Evolutionary conservation across 768 basidiomycete species (phyloP).

Genomic region (Mycena olivaceomarginata): DNA sequence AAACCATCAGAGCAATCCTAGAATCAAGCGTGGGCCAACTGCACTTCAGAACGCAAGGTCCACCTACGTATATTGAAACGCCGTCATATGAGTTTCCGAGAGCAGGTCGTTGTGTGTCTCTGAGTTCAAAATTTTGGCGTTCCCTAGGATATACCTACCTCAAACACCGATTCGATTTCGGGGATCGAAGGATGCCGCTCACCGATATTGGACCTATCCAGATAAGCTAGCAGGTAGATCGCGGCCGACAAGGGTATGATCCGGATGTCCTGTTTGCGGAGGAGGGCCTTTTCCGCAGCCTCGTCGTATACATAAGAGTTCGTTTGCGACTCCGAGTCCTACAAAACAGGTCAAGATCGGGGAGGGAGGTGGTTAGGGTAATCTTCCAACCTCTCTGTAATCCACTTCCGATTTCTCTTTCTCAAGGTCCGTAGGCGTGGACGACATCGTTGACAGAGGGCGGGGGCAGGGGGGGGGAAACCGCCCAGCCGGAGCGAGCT

Average conservation of each 20-base stretch:
- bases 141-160: constrained; percentile 32
- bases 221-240: constrained; percentile 26
- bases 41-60: neutral
- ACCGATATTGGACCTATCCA: constrained; percentile 36
- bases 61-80: constrained; percentile 53
- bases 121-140: constrained; percentile 58
- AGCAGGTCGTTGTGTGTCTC: constrained; percentile 55
- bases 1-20: constrained; percentile 59
- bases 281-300: constrained; percentile 14
- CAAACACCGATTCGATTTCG: neutral
- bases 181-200: neutral
- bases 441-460: neutral
- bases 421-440: neutral
- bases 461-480: neutral
- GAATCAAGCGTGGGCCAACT: neutral
- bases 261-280: constrained; percentile 33
- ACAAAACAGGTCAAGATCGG: neutral
- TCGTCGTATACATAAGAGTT: constrained; percentile 9
- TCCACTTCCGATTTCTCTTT: constrained; percentile 6
- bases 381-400: neutral
- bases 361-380: neutral
- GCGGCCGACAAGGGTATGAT: constrained; percentile 29
- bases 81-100: constrained; percentile 50
- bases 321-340: constrained; percentile 28
- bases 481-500: too few species aligned